Base-by-base conservation (phyloP, 1,284 basidiomycete species). In the Meripilus lineatus region DNA sequence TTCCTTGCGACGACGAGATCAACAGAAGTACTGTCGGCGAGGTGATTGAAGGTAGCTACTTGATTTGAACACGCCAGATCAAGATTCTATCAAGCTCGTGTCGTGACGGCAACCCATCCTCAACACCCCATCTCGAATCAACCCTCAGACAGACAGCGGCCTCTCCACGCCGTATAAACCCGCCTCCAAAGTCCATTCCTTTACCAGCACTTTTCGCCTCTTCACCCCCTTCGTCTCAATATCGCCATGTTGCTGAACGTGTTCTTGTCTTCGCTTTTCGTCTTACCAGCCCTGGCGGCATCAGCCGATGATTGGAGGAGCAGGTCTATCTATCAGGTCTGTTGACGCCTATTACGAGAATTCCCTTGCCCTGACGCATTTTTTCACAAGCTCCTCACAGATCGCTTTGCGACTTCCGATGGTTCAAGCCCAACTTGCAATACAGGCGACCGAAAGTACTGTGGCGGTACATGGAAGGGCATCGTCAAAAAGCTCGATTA, bases 401-500 rank as follows among this genome's bases (percentile, higher is more conserved):
- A 89, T 57, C 77, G 86, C 10, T 89, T 79, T 55, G 81, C 84
- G 5, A 72, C 77, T 51, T 58, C 76, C 2, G 67, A 74, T 3
- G 74, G 71, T 25, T 67, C 73, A 2, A 70, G 76, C 43, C 70
- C 71, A 10, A 64, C 71, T 7, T 87, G 84, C 59, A 66, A 79
- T 50, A 68, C 75, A 7, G 63, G 59, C 26, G 57, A 69, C 24
- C 71, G 73, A 45, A 71, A 69, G 4, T 87, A 79, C 70, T 89
- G 87, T 52, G 85, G 86, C 18, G 86, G 88, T 4, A 86, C 79
- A 10, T 91, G 85, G 84, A 75, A 79, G 44, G 81, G 81, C 2
- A 79, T 88, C 54, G 75, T 74, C 44, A 71, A 77, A 52, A 86
- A 87, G 59, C 69, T 90, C 37, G 84, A 89, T 61, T 89, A 89